Base-by-base conservation (phyloP, 192 early-diverging fungal genomes). In the Coemansia sp. region DNA sequence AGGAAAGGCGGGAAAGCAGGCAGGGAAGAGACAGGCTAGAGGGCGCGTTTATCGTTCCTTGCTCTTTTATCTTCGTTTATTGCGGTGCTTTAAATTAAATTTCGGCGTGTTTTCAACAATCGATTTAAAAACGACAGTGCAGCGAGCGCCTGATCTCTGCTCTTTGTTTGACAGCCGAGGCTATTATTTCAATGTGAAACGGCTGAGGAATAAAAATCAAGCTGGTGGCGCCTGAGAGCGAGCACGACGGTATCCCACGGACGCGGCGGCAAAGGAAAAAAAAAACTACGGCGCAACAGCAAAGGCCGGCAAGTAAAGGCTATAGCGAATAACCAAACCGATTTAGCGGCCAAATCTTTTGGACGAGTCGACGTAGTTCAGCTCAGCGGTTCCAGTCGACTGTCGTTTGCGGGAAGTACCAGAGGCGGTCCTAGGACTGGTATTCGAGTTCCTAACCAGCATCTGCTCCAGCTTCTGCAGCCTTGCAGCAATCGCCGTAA, bases 401-500 rank as follows among this genome's bases (percentile, higher is more conserved):
- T 69, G 68, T 48, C 64, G 66, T 19, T 53, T 55, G 24, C 65
- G 49, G 0, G 69, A 52, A 14, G 56, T 19, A 11, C 52, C 30
- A 16, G 66, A 52, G 10, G 74, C 56, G 10, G 74, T 52, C 9
- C 74, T 42, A 8, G 74, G 74, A 19, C 74, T 76, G 19, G 65
- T 64, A 13, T 46, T 58, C 34, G 68, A 23, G 19, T 60, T 25
- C 4, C 68, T 56, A 24, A 53, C 59, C 42, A 72, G 53, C 16
- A 50, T 28, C 54, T 69, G 75, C 46, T 78, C 75, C 0, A 78
- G 56, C 55, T 61, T 62, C 14, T 78, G 75, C 34, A 78, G 57
- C 30, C 65, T 58, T 1, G 70, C 67, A 9, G 75, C 75, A 27
- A 78, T 67, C 2, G 75, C 75, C 10, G 70, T 63, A 1, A 78